A percentile compares a stretch with the other conserved stretches of the same genome.
Conservation (phyloP, 2,329 filamentous ascomycete species). For the Blastomyces percursus region DNA sequence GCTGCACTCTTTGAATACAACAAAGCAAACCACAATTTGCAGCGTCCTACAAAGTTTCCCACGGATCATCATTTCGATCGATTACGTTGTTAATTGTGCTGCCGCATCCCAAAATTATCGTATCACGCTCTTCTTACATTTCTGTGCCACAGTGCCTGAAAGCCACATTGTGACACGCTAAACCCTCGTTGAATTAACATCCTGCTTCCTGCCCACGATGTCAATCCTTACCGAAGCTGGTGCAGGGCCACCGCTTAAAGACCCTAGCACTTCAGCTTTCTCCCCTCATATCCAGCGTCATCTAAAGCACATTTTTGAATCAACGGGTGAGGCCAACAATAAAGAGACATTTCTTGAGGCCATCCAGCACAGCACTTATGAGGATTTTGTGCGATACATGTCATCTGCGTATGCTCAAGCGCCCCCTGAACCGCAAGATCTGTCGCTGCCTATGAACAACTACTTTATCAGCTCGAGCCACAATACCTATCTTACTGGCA, state of each 20-base stretch:
- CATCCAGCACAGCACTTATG: slow-evolving; percentile 19
- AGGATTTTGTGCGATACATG: slow-evolving; percentile 41
- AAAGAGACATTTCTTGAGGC: slow-evolving; percentile 12
- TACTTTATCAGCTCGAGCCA: slow-evolving; percentile 94
- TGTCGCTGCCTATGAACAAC: slow-evolving; percentile 62
- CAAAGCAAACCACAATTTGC: neutral
- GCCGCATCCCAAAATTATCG: neutral
- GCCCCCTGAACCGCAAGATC: slow-evolving; percentile 41
- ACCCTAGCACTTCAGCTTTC: slow-evolving; percentile 16
- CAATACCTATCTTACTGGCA: slow-evolving; percentile 83
- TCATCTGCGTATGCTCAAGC: slow-evolving; percentile 38
- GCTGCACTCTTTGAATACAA: neutral
- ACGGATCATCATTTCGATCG: neutral
- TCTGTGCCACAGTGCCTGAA: neutral
- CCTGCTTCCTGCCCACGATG: neutral
- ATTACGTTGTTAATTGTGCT: neutral
- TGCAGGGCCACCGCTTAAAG: neutral
- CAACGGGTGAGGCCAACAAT: slow-evolving; percentile 16
- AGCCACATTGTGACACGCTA: neutral
- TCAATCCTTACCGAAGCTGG: neutral
- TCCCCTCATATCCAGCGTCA: slow-evolving; percentile 24
- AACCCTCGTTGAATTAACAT: neutral
- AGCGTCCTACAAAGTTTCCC: too few species aligned
- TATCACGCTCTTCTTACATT: neutral
- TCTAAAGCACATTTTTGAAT: slow-evolving; percentile 27